A percentile compares a stretch with the other conserved stretches of the same genome.
Conservation (phyloP, 495 filamentous ascomycete genomes). For the Aspergillus coremiiformis region DNA sequence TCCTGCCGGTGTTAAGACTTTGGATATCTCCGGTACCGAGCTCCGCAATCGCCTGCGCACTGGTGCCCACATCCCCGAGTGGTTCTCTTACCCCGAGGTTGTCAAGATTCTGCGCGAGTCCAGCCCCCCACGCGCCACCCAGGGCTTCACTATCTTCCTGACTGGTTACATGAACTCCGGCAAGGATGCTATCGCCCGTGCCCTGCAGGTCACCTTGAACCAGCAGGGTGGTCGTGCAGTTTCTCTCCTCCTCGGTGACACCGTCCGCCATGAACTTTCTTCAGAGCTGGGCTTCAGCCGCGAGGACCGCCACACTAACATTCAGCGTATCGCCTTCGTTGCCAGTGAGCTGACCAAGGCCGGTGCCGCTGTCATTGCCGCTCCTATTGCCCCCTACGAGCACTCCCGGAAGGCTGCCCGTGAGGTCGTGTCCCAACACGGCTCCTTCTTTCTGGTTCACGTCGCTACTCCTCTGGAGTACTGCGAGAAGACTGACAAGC, state of each 20-base stretch:
- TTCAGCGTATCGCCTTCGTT: constrained; percentile 93
- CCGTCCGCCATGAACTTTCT: constrained; percentile 84
- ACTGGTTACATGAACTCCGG: constrained; percentile 95
- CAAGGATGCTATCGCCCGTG: constrained; percentile 93
- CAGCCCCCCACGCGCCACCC: constrained; percentile 76
- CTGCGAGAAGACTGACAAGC: constrained; percentile 91
- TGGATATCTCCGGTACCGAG: constrained; percentile 96
- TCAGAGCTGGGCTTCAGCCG: constrained; percentile 92
- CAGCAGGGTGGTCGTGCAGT: constrained; percentile 95
- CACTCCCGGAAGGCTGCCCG: constrained; percentile 63
- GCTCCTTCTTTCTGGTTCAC: constrained; percentile 89
- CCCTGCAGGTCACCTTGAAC: constrained; percentile 94
- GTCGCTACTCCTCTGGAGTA: constrained; percentile 87
- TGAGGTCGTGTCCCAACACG: constrained; percentile 77
- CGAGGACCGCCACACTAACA: constrained; percentile 91
- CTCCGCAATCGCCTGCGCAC: constrained; percentile 82
- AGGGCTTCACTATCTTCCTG: constrained; percentile 97
- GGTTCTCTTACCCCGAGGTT: constrained; percentile 99
- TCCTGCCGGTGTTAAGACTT: constrained; percentile 69
- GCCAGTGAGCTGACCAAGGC: constrained; percentile 88
- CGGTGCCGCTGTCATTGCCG: constrained; percentile 90
- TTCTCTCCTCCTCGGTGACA: constrained; percentile 89
- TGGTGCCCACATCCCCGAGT: constrained; percentile 91
- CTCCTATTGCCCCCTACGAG: constrained; percentile 95
- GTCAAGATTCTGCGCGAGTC: constrained; percentile 92